Evolutionary conservation across 2,329 filamentous ascomycete species (phyloP).

Genomic region (Ceratocystis variospora): DNA sequence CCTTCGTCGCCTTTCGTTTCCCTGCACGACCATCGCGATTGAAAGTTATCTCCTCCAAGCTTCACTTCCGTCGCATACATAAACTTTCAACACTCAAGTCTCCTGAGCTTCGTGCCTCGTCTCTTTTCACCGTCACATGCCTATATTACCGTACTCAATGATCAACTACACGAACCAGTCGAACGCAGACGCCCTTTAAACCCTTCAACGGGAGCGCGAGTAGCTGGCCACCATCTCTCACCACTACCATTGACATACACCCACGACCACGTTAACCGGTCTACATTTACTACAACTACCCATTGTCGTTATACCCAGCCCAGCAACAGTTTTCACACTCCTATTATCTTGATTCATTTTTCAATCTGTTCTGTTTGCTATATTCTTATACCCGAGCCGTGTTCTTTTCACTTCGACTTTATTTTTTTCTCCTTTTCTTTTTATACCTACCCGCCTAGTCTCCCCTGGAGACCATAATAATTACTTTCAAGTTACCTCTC

Average conservation of each 20-base stretch:
- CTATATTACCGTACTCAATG: constrained; percentile 31
- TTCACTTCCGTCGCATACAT: background rate
- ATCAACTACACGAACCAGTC: constrained; percentile 37
- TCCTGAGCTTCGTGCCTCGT: constrained; percentile 32
- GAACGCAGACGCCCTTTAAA: constrained; percentile 55
- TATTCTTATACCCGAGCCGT: constrained; percentile 5
- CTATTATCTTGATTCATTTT: background rate
- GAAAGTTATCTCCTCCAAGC: background rate
- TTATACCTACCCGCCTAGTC: background rate
- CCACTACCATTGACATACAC: background rate
- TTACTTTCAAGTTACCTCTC: background rate
- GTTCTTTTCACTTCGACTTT: background rate
- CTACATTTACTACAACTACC: background rate
- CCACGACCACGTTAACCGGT: background rate
- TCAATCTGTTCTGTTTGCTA: background rate
- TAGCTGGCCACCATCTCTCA: constrained; percentile 27
- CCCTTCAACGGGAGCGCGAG: constrained; percentile 46
- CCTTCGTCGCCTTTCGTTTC: background rate
- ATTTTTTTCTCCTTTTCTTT: background rate
- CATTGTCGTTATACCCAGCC: background rate
- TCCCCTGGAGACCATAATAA: background rate
- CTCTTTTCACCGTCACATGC: constrained; percentile 24
- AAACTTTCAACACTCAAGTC: constrained; percentile 24
- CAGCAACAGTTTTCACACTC: background rate
- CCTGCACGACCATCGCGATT: constrained; percentile 1